These are phyloP conservation scores for Emmonsia crescens DNA, from an alignment of 2,329 filamentous ascomycete species.

Conservation along the genomic window DNA sequence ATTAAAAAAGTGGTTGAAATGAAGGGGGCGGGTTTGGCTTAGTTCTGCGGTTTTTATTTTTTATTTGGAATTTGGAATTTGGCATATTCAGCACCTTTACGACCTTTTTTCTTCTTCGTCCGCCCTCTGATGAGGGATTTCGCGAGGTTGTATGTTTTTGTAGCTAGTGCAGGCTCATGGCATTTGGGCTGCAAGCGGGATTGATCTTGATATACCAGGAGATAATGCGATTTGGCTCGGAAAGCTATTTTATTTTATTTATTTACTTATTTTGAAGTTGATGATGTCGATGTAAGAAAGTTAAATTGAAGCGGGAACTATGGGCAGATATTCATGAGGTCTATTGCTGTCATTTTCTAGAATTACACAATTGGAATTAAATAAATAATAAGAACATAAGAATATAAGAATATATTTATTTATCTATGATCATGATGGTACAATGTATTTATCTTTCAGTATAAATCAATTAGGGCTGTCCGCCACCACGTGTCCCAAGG, in stretches of 20 bases:
- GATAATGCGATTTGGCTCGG: constrained; percentile 1
- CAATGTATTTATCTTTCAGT: background rate
- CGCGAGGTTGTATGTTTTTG: background rate
- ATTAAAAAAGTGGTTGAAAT: background rate
- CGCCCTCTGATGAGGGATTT: background rate
- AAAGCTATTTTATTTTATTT: background rate
- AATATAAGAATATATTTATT: too few relatives aligned
- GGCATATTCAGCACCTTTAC: background rate
- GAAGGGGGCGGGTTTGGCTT: background rate
- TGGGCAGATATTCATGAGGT: background rate
- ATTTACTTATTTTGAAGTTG: too few relatives aligned
- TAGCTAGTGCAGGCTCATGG: background rate
- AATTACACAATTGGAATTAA: too few relatives aligned
- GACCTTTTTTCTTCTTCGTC: background rate
- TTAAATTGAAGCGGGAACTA: too few relatives aligned
- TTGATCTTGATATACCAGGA: background rate
- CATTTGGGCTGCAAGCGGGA: background rate
- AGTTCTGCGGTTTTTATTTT: background rate
- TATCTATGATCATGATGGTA: too few relatives aligned
- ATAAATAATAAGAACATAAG: too few relatives aligned
- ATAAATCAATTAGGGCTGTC: background rate
- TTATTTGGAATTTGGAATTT: background rate
- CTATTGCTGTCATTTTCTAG: background rate
- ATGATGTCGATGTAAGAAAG: background rate
- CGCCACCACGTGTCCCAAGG: background rate